A percentile compares a stretch with the other conserved stretches of the same genome.
Evolutionary conservation across 1,284 basidiomycete species (phyloP).

Genomic region (Rhodotorula sp.): DNA sequence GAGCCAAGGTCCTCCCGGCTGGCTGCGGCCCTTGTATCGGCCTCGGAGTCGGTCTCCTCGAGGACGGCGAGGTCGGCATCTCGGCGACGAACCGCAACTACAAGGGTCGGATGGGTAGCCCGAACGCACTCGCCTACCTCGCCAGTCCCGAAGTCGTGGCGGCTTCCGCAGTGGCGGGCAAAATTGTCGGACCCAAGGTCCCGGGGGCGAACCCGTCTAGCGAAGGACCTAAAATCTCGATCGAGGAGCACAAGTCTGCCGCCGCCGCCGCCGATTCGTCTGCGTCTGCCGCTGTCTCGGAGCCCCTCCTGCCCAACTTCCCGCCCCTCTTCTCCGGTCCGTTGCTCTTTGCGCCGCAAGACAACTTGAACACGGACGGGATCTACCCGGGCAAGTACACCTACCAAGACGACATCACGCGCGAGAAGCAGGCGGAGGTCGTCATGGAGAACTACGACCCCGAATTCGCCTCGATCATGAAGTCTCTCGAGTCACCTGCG

Average conservation of each 20-base stretch:
- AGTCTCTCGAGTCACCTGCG: slow-evolving; percentile 54
- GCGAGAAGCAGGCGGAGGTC: slow-evolving; percentile 88
- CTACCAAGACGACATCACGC: slow-evolving; percentile 98
- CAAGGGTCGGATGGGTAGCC: slow-evolving; percentile 97
- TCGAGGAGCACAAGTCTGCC: slow-evolving; percentile 47
- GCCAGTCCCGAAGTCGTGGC: slow-evolving; percentile 96
- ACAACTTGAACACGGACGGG: slow-evolving; percentile 97
- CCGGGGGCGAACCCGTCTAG: slow-evolving; percentile 58
- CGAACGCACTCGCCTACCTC: slow-evolving; percentile 91
- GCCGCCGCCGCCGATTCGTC: slow-evolving; percentile 40
- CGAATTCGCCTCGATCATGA: slow-evolving; percentile 72
- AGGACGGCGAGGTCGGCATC: slow-evolving; percentile 93
- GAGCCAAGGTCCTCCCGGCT: slow-evolving; percentile 87
- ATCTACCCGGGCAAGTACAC: slow-evolving; percentile 99
- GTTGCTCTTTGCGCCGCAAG: slow-evolving; percentile 88
- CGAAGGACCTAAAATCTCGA: slow-evolving; percentile 52
- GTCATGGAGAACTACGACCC: slow-evolving; percentile 99
- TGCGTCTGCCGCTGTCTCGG: slow-evolving; percentile 49
- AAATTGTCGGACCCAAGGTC: slow-evolving; percentile 72
- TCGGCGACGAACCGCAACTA: slow-evolving; percentile 99
- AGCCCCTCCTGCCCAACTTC: slow-evolving; percentile 73
- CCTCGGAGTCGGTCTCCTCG: slow-evolving; percentile 82
- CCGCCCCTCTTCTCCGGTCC: slow-evolving; percentile 78
- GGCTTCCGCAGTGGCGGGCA: slow-evolving; percentile 86
- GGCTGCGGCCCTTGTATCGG: slow-evolving; percentile 99